Evolutionary conservation across 2,329 filamentous ascomycete genomes (phyloP), one percentile per base, ranked within the genome.

Genomic region (Grosmannia huntii): DNA sequence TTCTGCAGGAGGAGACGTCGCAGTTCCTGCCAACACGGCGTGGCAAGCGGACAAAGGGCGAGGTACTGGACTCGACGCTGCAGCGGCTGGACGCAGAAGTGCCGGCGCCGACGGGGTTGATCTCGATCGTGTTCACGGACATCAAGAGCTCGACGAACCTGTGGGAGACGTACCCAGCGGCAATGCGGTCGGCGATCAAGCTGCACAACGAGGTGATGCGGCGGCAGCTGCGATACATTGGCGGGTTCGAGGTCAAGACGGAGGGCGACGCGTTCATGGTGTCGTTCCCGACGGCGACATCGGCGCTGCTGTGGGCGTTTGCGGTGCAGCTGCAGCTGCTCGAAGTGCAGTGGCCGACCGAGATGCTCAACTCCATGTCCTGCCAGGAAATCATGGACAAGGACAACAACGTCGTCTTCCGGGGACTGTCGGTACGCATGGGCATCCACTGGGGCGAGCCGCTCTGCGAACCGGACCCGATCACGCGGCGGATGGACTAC

Each of bases 231-330:
- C 85, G 94, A 55, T 86, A 91, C 62, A 95, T 96, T 65, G 94
- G 94, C 67, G 94, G 94, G 1, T 99, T 96, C 68, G 94, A 99
- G 73, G 94, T 99, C 71, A 99, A 99, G 78, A 99, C 94, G 21
- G 94, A 99, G 89, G 94, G 94, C 64, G 94, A 99, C 72, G 94
- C 94, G 10, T 99, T 99, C 68, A 97, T 99, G 91, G 94, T 99
- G 36, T 95, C 92, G 11, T 99, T 99, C 72, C 89, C 91, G 1
- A 97, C 94, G 0, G 90, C 94, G 2, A 97, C 94, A 1, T 94
- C 91, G 10, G 94, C 94, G 5, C 75, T 99, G 54, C 79, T 99
- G 9, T 99, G 94, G 94, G 95, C 87, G 65, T 99, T 99, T 73
- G 89, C 90, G 25, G 91, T 96, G 31, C 94, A 99, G 70, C 86